Base-by-base conservation (phyloP, 116 monocot species). In the Posidonia oceanica region DNA sequence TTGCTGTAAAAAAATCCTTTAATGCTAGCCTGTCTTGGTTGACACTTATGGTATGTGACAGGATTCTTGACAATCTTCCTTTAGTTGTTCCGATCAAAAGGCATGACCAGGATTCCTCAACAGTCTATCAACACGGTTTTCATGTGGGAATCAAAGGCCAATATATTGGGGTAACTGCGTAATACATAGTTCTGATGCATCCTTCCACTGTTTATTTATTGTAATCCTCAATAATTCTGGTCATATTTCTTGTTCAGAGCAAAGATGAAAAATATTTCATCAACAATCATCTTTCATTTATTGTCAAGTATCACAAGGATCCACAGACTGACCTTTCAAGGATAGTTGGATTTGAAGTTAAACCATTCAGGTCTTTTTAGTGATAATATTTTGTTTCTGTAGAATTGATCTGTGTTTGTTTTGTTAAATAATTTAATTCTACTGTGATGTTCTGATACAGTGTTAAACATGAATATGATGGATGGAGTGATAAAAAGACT, bases 61-160 rank as follows among this genome's bases (percentile, higher is more conserved):
- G 91, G 96, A 96, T 96, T 73, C 89, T 96, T n/a, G 88, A 96
- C 71, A 96, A 96, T 75, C 84, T 96, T 57, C 91, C 95, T 21
- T 75, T 91, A 42, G 86, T 91, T 70, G 95, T 96, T 67, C 91
- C 95, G 56, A 70, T 88, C 39, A 77, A 72, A 83, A 84, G 86
- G 51, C 51, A 71, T 22, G 87, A 88, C 68, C 86, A 83, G 57
- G 86, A 85, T 29, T 29, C 29, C 54, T 59, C 77, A 12, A 75
- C 72, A 38, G 39, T 91, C 11, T 96, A 96, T 62, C 95, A 96
- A 64, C 91, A 81, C 61, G 95, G 91, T 3, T 88, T 78, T 65
- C 85, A 84, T 76, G 81, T 91, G 75, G 95, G 95, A 48, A 72
- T 73, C 39, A 88, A 96, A 83, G 86, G 74, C 39, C 80, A 79